Evolutionary conservation across 1,139 yeast species (phyloP).

Genomic region (Zygoascus hellenicus): DNA sequence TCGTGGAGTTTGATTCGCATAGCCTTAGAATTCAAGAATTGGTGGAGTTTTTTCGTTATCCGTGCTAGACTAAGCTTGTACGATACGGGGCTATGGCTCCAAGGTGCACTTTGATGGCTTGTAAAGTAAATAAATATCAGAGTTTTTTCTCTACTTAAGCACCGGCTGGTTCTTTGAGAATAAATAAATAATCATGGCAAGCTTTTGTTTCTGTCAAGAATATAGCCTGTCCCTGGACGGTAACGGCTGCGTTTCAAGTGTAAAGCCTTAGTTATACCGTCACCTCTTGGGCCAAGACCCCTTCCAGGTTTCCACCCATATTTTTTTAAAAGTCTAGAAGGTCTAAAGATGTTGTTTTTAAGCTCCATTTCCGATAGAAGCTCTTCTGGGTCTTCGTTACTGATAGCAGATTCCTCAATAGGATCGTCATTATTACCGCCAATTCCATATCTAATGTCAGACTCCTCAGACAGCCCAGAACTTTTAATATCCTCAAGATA

Average conservation of each 20-base stretch:
- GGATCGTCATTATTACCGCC: conserved; percentile 20
- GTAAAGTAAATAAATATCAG: background rate
- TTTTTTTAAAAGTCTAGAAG: conserved; percentile 18
- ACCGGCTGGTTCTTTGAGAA: background rate
- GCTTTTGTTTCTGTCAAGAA: conserved; percentile 17
- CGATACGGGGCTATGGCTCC: conserved; percentile 34
- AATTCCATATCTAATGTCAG: conserved; percentile 9
- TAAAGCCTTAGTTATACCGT: conserved; percentile 22
- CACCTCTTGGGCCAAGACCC: conserved; percentile 17
- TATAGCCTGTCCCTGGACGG: conserved; percentile 20
- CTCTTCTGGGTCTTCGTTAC: conserved; percentile 16
- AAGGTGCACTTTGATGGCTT: background rate
- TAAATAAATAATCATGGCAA: background rate
- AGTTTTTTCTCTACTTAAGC: background rate
- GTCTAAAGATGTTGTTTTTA: background rate
- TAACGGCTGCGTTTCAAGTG: conserved; percentile 15
- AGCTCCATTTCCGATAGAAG: conserved; percentile 16
- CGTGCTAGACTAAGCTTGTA: conserved; percentile 50
- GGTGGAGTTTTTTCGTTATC: conserved; percentile 51
- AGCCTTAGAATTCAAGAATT: conserved; percentile 30
- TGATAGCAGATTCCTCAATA: conserved; percentile 11
- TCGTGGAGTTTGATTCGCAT: conserved; percentile 31
- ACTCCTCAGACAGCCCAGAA: conserved; percentile 12
- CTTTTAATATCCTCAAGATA: conserved; percentile 23
- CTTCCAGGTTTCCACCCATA: conserved; percentile 24